phyloP scores from a whole-genome alignment of 1,284 basidiomycete genomes.

The Sphaerobolus stellatus region DNA sequence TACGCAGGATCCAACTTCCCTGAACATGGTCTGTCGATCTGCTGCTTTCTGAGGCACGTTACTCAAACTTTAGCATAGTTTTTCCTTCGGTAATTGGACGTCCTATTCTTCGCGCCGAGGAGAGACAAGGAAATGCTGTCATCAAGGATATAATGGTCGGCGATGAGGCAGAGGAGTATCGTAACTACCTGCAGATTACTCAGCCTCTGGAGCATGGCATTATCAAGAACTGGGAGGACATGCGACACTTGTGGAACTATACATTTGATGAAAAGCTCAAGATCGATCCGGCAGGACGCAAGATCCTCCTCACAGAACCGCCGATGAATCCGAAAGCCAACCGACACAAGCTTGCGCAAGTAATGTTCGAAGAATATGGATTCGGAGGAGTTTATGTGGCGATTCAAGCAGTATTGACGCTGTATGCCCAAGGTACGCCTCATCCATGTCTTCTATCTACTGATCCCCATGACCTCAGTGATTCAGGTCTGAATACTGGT shows the following conservation, averaged over 20 bases:
- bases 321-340: conserved; percentile 98
- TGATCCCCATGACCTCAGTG: neutral
- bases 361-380: conserved; percentile 99
- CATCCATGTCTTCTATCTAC: neutral
- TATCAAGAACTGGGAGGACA: conserved; percentile 98
- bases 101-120: conserved; percentile 96
- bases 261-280: conserved; percentile 96
- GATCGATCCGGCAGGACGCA: conserved; percentile 84
- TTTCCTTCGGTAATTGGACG: conserved; percentile 97
- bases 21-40: conserved; percentile 73
- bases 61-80: conserved; percentile 47
- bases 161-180: conserved; percentile 91
- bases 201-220: conserved; percentile 99
- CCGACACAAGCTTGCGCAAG: conserved; percentile 91
- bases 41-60: conserved; percentile 2
- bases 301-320: conserved; percentile 96
- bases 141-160: conserved; percentile 99
- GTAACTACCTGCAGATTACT: conserved; percentile 94
- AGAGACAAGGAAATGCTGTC: conserved; percentile 78
- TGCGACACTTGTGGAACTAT: conserved; percentile 98
- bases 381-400: conserved; percentile 97
- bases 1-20: conserved; percentile 99
- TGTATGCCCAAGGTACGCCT: conserved; percentile 91
- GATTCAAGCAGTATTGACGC: conserved; percentile 96
- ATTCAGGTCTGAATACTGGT: conserved; percentile 89